phyloP scores from a whole-genome alignment of 2,329 filamentous ascomycete genomes.

The Phaeophleospora eucalypticola region DNA sequence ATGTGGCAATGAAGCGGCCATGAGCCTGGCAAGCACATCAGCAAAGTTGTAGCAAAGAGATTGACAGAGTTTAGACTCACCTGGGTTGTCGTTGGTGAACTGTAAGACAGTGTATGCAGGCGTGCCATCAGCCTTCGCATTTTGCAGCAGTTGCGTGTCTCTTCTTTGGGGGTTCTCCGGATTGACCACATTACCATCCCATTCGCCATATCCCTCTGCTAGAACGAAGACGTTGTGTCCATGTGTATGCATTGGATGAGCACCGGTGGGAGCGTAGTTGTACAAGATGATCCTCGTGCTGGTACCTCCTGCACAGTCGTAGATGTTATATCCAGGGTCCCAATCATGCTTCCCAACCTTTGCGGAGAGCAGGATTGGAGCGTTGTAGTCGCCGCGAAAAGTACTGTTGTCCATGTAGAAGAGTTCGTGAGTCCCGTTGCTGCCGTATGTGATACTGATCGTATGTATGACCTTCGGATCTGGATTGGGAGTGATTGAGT shows the following conservation, averaged over 20 bases:
- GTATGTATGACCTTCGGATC: conserved; percentile 37
- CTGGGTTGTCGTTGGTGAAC: conserved; percentile 45
- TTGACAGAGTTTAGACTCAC: conserved; percentile 39
- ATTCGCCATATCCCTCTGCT: conserved; percentile 34
- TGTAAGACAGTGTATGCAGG: conserved; percentile 30
- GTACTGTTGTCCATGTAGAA: conserved; percentile 52
- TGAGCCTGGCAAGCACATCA: conserved; percentile 1
- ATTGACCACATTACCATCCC: conserved; percentile 33
- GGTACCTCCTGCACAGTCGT: too few relatives aligned
- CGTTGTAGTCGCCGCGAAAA: conserved; percentile 46
- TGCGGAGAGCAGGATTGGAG: conserved; percentile 53
- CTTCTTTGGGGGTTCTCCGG: conserved; percentile 48
- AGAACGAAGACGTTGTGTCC: conserved; percentile 56
- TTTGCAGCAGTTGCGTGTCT: conserved; percentile 47
- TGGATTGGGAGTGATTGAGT: conserved; percentile 40
- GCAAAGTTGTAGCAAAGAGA: conserved; percentile 2
- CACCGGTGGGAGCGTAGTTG: conserved; percentile 20
- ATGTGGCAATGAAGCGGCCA: conserved; percentile 39
- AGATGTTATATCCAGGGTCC: too few relatives aligned
- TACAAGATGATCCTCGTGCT: conserved; percentile 40
- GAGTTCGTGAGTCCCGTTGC: conserved; percentile 46
- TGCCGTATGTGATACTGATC: conserved; percentile 42
- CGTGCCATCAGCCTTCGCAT: conserved; percentile 17
- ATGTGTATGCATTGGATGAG: conserved; percentile 34
- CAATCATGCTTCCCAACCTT: conserved; percentile 37